Evolutionary conservation across 371 early-diverging fungal genomes (phyloP).

Genomic region (Rhizomucor miehei): DNA sequence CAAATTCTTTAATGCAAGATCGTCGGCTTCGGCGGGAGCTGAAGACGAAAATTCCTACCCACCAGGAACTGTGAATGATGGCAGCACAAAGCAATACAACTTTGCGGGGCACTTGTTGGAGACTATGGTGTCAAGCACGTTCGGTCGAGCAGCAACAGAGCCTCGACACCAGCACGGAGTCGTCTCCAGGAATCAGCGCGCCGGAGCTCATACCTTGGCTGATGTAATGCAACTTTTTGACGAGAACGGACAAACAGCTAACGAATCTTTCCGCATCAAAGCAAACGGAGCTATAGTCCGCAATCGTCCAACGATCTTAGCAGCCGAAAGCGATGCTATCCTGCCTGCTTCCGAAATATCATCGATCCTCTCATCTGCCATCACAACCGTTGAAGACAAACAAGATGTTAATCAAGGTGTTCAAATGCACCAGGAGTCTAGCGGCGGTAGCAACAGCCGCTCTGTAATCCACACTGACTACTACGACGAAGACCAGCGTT

Average conservation of each 20-base stretch:
- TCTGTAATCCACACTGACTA: not conserved
- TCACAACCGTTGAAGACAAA: not conserved
- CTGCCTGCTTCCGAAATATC: not conserved
- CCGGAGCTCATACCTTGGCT: not conserved
- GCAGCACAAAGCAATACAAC: too few species aligned
- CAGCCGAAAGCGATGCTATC: not conserved
- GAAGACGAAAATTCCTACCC: too few species aligned
- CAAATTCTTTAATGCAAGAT: too few species aligned
- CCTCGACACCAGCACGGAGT: not conserved
- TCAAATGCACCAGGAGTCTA: not conserved
- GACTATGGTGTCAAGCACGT: too few species aligned
- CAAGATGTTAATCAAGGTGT: not conserved
- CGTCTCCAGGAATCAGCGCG: conserved; percentile 1
- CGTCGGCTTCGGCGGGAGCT: too few species aligned
- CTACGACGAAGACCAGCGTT: too few species aligned
- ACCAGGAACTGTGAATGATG: too few species aligned
- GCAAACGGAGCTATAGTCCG: conserved; percentile 5
- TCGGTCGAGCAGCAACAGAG: conserved; percentile 3
- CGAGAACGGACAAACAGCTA: not conserved
- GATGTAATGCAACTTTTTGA: conserved; percentile 9
- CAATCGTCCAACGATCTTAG: not conserved
- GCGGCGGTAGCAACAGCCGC: not conserved
- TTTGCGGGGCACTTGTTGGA: too few species aligned
- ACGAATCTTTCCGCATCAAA: conserved; percentile 2
- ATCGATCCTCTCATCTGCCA: not conserved